These are phyloP conservation scores for Ophiosphaerella narmari DNA, from an alignment of 2,329 filamentous ascomycete genomes.

Conservation along the genomic window DNA sequence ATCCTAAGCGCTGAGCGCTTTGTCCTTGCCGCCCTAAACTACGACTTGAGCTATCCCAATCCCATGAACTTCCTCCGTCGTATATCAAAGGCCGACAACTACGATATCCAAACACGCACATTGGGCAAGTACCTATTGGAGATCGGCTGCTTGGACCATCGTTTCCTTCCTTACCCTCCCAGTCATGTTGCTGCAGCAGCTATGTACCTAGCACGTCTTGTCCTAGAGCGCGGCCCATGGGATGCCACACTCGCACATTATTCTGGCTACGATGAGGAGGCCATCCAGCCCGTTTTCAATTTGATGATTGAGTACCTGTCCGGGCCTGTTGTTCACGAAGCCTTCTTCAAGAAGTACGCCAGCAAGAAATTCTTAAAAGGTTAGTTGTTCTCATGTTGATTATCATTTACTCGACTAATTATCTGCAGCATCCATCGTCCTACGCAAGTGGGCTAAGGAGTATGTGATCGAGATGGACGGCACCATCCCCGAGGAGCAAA, in stretches of 20 bases:
- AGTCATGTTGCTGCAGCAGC: conserved; percentile 89
- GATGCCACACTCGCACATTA: conserved; percentile 88
- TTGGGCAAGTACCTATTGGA: conserved; percentile 98
- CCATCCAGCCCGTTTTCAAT: conserved; percentile 88
- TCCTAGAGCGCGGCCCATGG: conserved; percentile 90
- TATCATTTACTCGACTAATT: conserved; percentile 13
- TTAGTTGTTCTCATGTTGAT: conserved; percentile 52
- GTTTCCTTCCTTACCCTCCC: conserved; percentile 86
- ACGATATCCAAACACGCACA: conserved; percentile 96
- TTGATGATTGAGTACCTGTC: conserved; percentile 97
- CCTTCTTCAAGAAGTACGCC: conserved; percentile 99
- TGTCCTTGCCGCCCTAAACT: conserved; percentile 87
- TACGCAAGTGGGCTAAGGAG: conserved; percentile 91
- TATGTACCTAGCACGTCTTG: conserved; percentile 92
- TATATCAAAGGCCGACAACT: conserved; percentile 99
- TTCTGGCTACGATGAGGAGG: conserved; percentile 87
- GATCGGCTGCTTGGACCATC: conserved; percentile 92
- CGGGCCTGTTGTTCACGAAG: conserved; percentile 87
- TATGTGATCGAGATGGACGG: conserved; percentile 49
- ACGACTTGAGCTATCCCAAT: conserved; percentile 97
- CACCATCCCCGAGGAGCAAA: conserved; percentile 29
- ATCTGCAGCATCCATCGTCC: conserved; percentile 78
- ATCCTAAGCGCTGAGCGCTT: conserved; percentile 97
- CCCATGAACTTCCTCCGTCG: conserved; percentile 99
- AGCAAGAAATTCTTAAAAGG: conserved; percentile 99